A percentile compares a stretch with the other conserved stretches of the same genome.
Evolutionary conservation across 768 basidiomycete species (phyloP).

Genomic region (Pulveroboletus sp.): DNA sequence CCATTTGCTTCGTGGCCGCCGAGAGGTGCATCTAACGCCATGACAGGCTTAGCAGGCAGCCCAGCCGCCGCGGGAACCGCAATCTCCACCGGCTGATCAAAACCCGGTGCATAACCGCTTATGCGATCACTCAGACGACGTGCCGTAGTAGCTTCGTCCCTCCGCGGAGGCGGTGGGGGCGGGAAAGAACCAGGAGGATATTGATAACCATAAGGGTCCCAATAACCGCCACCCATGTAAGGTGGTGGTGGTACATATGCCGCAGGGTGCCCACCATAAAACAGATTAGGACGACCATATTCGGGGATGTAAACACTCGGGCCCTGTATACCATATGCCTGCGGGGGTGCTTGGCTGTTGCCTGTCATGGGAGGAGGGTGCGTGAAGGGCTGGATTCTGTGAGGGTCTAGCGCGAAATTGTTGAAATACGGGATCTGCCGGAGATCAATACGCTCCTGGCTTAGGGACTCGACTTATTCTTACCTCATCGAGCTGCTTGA

Average conservation of each 20-base stretch:
- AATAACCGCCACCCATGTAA: conserved; percentile 37
- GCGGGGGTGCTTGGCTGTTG: conserved; percentile 74
- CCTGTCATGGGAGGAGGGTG: conserved; percentile 68
- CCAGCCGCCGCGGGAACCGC: conserved; percentile 63
- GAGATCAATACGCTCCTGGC: conserved; percentile 14
- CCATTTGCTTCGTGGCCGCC: conserved; percentile 31
- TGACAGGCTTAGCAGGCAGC: conserved; percentile 72
- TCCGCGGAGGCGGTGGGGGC: conserved; percentile 39
- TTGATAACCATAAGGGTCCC: conserved; percentile 44
- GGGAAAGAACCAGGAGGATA: conserved; percentile 36
- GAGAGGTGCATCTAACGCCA: conserved; percentile 50
- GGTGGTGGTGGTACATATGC: conserved; percentile 34
- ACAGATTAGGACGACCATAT: conserved; percentile 37
- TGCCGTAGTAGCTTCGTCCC: conserved; percentile 55
- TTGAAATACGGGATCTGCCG: conserved; percentile 84
- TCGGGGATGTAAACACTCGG: conserved; percentile 47
- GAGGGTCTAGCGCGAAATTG: conserved; percentile 94
- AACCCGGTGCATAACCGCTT: conserved; percentile 63
- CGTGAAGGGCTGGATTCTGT: conserved; percentile 80
- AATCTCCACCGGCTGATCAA: conserved; percentile 37
- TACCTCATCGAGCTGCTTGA: conserved; percentile 83
- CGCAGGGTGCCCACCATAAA: conserved; percentile 37
- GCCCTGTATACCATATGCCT: conserved; percentile 78
- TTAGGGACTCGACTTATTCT: conserved; percentile 21
- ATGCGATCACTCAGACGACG: conserved; percentile 77